phyloP scores from a whole-genome alignment of 129 eudicot species.

The Flaveria robusta region DNA sequence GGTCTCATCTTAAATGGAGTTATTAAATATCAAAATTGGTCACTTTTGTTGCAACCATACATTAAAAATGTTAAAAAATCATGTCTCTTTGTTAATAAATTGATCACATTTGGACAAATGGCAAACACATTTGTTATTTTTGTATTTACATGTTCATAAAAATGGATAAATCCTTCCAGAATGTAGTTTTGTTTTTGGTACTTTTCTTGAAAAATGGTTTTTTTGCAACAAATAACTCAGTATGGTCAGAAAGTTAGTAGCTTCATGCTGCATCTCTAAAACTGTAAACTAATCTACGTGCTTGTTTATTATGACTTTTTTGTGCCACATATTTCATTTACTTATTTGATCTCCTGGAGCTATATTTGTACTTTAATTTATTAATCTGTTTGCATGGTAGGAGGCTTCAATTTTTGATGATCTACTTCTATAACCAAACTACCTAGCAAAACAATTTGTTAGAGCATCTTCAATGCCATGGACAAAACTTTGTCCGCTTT shows the following conservation, averaged over 20 bases:
- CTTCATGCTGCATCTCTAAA: no score
- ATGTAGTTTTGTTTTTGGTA: not conserved
- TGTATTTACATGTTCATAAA: slow-evolving; percentile 9
- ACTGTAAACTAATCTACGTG: no score
- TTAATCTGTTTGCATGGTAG: not conserved
- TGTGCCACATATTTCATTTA: no score
- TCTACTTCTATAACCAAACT: not conserved
- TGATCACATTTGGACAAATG: not conserved
- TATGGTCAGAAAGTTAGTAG: no score
- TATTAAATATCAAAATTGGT: slow-evolving; percentile 23
- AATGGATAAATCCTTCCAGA: slow-evolving; percentile 8
- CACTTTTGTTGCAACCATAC: slow-evolving; percentile 16
- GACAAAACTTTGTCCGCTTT: not conserved
- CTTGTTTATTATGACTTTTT: no score
- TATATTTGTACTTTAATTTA: not conserved
- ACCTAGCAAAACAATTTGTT: slow-evolving; percentile 2
- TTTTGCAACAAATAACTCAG: not conserved
- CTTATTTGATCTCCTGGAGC: not conserved
- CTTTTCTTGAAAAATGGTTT: not conserved
- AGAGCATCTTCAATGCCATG: not conserved
- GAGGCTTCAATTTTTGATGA: slow-evolving; percentile 3
- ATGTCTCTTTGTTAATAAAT: not conserved
- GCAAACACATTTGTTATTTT: slow-evolving; percentile 7
- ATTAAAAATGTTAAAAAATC: not conserved
- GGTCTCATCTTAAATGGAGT: slow-evolving; percentile 30